phyloP scores from a whole-genome alignment of 2,329 filamentous ascomycete genomes.

The Botryotinia convoluta region DNA sequence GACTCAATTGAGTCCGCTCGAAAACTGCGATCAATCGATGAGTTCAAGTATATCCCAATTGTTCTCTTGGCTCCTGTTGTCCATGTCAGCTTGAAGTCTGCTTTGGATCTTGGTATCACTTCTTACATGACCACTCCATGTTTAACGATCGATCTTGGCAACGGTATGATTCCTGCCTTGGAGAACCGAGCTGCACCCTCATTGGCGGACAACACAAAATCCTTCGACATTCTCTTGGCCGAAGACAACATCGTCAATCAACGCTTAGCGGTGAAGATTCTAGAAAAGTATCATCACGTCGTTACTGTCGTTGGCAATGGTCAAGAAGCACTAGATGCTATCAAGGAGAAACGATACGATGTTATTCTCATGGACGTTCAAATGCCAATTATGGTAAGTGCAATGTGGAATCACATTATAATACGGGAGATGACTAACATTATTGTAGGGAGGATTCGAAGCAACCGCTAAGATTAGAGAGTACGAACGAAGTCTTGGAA shows the following conservation, averaged over 20 bases:
- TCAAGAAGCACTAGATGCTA: constrained; percentile 85
- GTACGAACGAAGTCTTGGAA: constrained; percentile 79
- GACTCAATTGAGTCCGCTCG: constrained; percentile 92
- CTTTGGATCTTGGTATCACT: constrained; percentile 92
- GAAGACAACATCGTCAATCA: constrained; percentile 99
- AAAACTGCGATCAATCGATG: constrained; percentile 78
- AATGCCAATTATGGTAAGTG: constrained; percentile 94
- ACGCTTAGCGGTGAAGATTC: constrained; percentile 89
- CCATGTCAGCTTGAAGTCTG: constrained; percentile 88
- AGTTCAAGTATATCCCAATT: constrained; percentile 97
- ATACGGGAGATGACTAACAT: constrained; percentile 39
- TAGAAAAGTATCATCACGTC: constrained; percentile 93
- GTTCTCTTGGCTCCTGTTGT: constrained; percentile 87
- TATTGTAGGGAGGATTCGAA: constrained; percentile 82
- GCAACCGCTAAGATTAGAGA: constrained; percentile 95
- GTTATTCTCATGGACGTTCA: constrained; percentile 99
- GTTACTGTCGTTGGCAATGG: constrained; percentile 95
- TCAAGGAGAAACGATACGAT: constrained; percentile 90
- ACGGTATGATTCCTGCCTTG: constrained; percentile 91
- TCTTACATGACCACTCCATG: constrained; percentile 99
- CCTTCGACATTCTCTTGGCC: constrained; percentile 90
- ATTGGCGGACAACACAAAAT: constrained; percentile 89
- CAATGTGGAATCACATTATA: background rate
- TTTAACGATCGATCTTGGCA: constrained; percentile 87
- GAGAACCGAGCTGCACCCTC: constrained; percentile 91